Evolutionary conservation across 139 green algal species (phyloP).

Genomic region (Chlamydomonas sp.): DNA sequence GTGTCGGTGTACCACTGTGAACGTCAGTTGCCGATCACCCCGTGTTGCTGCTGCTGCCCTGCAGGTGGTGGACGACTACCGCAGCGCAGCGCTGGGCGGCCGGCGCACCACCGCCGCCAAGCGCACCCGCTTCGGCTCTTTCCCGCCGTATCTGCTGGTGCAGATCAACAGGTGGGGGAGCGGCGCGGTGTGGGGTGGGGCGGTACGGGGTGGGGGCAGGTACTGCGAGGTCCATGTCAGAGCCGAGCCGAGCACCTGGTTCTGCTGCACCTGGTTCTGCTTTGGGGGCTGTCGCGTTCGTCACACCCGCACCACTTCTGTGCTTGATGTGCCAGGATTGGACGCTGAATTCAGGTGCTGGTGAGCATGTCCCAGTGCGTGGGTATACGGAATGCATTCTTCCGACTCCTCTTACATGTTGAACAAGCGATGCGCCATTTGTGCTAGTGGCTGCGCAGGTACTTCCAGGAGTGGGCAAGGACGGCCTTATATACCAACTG

Average conservation of each 20-base stretch:
- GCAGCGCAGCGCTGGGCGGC: conserved; percentile 71
- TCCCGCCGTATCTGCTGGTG: conserved; percentile 92
- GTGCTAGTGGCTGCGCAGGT: background rate
- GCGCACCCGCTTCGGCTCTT: conserved; percentile 81
- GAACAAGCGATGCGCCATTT: background rate
- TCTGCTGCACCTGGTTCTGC: background rate
- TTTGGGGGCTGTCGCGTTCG: too few species aligned
- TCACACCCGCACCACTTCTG: too few species aligned
- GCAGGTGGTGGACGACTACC: conserved; percentile 84
- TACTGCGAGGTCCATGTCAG: background rate
- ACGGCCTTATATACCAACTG: conserved; percentile 23
- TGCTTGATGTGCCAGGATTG: too few species aligned
- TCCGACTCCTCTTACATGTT: background rate
- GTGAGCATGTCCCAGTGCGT: too few species aligned
- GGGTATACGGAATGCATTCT: background rate
- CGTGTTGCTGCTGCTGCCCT: background rate
- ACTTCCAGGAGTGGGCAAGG: conserved; percentile 84
- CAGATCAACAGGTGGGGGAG: conserved; percentile 72
- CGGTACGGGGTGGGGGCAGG: background rate
- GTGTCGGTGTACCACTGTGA: background rate
- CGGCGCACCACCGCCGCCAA: conserved; percentile 57
- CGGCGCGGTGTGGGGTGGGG: background rate
- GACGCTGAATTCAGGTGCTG: too few species aligned
- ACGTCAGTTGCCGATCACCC: background rate
- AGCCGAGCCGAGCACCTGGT: background rate